Evolutionary conservation across 768 basidiomycete genomes (phyloP), one percentile per base, ranked within the genome.

Genomic region (Amanita polypyramis): DNA sequence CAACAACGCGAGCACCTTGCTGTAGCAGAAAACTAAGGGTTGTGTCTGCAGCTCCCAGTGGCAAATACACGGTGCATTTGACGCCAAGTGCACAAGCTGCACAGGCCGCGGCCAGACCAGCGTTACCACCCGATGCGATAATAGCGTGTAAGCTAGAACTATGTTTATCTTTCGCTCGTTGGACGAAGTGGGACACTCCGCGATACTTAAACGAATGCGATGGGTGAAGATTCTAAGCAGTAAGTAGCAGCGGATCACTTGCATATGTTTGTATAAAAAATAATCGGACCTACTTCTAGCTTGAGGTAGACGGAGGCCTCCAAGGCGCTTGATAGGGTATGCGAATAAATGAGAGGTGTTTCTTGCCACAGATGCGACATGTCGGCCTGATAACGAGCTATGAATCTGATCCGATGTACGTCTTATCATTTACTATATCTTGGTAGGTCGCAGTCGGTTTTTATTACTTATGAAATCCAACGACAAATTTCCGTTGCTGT

Each of bases 91-190:
- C 63, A 23, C 72, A 66, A 7, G 85, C 76, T 17, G 79, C 80
- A 52, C 75, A 73, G 12, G 85, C 85, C 0, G 76, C 74, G 10
- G 84, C 86, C 11, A 86, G 65, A 1, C 79, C 85, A n/a, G 83
- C 87, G 57, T 89, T 88, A n/a, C 86, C 86, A 4, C 81, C 75
- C 0, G 86, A 89, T 0, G 86, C 84, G 43, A 80, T 76, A 36
- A 87, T 66, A 36, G 80, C 65, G 59, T 85, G 86, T 4, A 79
- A 67, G 23, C 60, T 57, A 10, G 70, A 58, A 0, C 86, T 85
- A 45, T 75, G 68, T 15, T 58, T 63, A 49, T 70, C 65, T 45
- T 70, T 69, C 15, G 73, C 74, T 25, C 69, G 65, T 54, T 76
- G 72, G 2, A 76, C 68, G 54, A 83, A 81, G 50, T 72, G 69